Evolutionary conservation across 2,329 filamentous ascomycete genomes (phyloP), one percentile per base, ranked within the genome.

Genomic region (Fusarium paranaense): DNA sequence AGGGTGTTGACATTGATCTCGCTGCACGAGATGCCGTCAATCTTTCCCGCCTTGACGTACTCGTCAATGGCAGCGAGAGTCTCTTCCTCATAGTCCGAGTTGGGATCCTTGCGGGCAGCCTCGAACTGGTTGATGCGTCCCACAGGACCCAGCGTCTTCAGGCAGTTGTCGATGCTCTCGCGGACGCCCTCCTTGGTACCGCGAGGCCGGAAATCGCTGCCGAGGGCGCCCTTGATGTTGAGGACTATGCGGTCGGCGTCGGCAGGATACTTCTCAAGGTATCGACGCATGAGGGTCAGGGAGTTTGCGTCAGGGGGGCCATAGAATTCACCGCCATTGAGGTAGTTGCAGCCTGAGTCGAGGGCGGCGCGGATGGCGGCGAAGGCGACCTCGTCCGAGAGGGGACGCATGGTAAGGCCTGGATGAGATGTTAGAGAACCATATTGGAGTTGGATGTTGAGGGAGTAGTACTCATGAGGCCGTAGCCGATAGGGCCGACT

Each of bases 321-420:
- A 80, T 93, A 93, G 78, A 92, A 87, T 76, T 91, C 88, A 72
- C 87, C 90, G 32, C 84, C 89, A 74, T 91, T 90, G 87, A 90
- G 90, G 67, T 85, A 85, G 65, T 77, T 74, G 59, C 81, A 82
- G 63, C 85, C 83, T 6, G 77, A 72, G 10, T 79, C 77, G 18
- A 91, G 80, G 13, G 89, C 82, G 38, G 87, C 85, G 72, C 87
- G 86, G 80, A 92, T 85, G 32, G 88, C 86, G 45, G 85, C 85
- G 72, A 90, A 88, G 32, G 85, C 81, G 63, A 85, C 69, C 38
- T 86, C 83, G 32, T 79, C 70, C 10, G 75, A 57, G 16, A 77
- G 40, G 58, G 74, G 75, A 4, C 45, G 54, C 11, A 30, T 22
- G 18, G 76, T 78, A 42, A 78, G 64, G 10, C 77, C 77, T 78